Conservation (phyloP, 2,329 filamentous ascomycete species). For the Talaromyces sp. region DNA sequence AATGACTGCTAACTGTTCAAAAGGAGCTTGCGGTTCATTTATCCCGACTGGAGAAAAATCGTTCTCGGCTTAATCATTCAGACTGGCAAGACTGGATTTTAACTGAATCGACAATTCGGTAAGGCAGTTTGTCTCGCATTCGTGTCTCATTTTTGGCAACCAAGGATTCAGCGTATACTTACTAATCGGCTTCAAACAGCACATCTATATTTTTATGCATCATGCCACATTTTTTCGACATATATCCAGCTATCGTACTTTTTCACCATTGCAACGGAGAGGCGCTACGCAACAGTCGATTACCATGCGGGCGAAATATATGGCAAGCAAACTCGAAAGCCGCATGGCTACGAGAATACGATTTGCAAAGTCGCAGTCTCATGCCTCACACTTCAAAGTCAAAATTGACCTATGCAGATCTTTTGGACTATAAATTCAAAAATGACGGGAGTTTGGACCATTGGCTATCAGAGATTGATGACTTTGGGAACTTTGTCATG, state of each 20-base stretch:
- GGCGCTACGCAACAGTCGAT: background rate
- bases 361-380: background rate
- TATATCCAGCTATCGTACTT: background rate
- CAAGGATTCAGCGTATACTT: background rate
- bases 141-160: background rate
- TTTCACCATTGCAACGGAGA: conserved; percentile 6
- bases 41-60: background rate
- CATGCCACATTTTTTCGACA: background rate
- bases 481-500: conserved; percentile 11
- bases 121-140: background rate
- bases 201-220: conserved; percentile 5
- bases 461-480: conserved; percentile 13
- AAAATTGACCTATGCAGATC: conserved; percentile 6
- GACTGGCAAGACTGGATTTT: conserved; percentile 12
- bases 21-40: conserved; percentile 7
- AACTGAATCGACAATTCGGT: conserved; percentile 3
- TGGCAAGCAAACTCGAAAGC: conserved; percentile 6
- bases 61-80: background rate
- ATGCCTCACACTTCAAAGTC: background rate
- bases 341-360: conserved; percentile 3
- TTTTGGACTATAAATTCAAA: background rate
- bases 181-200: background rate
- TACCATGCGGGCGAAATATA: conserved; percentile 7
- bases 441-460: conserved; percentile 5
- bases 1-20: background rate